Percentiles rank a stretch among this genome's conserved stretches.
Conservation (phyloP, 257 asterid genomes). For the Primulina huaijiensis region DNA sequence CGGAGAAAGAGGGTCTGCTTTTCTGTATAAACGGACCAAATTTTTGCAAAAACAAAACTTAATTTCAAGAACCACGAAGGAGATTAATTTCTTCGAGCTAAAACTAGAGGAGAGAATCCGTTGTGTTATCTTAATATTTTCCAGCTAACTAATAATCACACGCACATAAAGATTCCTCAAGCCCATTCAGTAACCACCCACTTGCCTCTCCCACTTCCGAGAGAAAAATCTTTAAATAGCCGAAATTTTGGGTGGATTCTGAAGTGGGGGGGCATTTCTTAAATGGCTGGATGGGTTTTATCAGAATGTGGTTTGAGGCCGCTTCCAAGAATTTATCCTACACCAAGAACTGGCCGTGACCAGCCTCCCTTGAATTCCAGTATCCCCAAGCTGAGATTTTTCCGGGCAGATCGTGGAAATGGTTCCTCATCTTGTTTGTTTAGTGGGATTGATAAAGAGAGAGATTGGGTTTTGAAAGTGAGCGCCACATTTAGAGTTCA, state of each 20-base stretch:
- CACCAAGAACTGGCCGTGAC: conserved; percentile 38
- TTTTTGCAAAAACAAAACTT: background rate
- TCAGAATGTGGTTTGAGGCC: conserved; percentile 47
- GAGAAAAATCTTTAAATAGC: conserved; percentile 15
- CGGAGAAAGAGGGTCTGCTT: background rate
- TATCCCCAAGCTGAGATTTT: conserved; percentile 37
- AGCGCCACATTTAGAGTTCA: conserved; percentile 67
- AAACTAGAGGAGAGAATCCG: conserved; percentile 35
- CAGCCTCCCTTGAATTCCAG: conserved; percentile 21
- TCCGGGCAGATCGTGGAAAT: conserved; percentile 31
- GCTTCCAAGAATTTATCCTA: conserved; percentile 40
- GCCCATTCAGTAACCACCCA: conserved; percentile 22
- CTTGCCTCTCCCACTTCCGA: conserved; percentile 11
- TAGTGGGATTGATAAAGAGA: conserved; percentile 31
- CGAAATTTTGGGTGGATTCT: conserved; percentile 26
- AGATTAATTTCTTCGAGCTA: conserved; percentile 23
- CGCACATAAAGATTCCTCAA: background rate
- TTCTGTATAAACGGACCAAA: background rate
- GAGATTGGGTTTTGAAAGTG: conserved; percentile 70
- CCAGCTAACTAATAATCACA: background rate
- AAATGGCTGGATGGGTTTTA: conserved; percentile 45
- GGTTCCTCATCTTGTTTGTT: conserved; percentile 27
- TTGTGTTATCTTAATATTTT: conserved; percentile 34
- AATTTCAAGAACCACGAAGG: conserved; percentile 16
- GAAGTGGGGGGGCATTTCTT: conserved; percentile 1